Evolutionary conservation across 768 basidiomycete species (phyloP).

Genomic region (Sistotremastrum suecicum): DNA sequence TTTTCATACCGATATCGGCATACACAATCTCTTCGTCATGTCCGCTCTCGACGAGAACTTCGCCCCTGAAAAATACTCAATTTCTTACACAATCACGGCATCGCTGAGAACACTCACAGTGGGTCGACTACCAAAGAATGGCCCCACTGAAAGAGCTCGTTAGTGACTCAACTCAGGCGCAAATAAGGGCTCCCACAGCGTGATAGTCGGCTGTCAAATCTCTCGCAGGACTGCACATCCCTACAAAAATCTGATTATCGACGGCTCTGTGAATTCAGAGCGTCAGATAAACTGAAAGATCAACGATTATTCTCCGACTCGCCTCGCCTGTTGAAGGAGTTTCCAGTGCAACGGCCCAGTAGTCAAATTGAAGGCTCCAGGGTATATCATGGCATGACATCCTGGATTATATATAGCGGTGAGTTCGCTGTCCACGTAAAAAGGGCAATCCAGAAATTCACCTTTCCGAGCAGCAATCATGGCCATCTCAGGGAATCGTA

Average conservation of each 20-base stretch:
- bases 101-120: slow-evolving; percentile 34
- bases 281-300: neutral
- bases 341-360: slow-evolving; percentile 98
- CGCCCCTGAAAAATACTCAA: slow-evolving; percentile 37
- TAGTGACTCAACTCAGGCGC: neutral
- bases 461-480: slow-evolving; percentile 84
- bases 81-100: neutral
- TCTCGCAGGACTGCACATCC: slow-evolving; percentile 93
- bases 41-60: slow-evolving; percentile 55
- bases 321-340: slow-evolving; percentile 75
- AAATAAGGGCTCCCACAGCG: slow-evolving; percentile 39
- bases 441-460: slow-evolving; percentile 13
- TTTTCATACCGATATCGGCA: slow-evolving; percentile 53
- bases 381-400: slow-evolving; percentile 81
- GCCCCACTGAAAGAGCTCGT: slow-evolving; percentile 46
- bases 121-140: slow-evolving; percentile 89
- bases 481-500: slow-evolving; percentile 88
- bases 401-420: slow-evolving; percentile 29
- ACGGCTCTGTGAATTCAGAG: slow-evolving; percentile 52
- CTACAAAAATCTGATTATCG: slow-evolving; percentile 93
- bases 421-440: neutral
- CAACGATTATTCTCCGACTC: slow-evolving; percentile 9
- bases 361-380: slow-evolving; percentile 88
- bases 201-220: slow-evolving; percentile 75
- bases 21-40: slow-evolving; percentile 71